These are phyloP conservation scores for Aspergillus oerlinghausenensis DNA, from an alignment of 2,329 filamentous ascomycete species.

Conservation along the genomic window DNA sequence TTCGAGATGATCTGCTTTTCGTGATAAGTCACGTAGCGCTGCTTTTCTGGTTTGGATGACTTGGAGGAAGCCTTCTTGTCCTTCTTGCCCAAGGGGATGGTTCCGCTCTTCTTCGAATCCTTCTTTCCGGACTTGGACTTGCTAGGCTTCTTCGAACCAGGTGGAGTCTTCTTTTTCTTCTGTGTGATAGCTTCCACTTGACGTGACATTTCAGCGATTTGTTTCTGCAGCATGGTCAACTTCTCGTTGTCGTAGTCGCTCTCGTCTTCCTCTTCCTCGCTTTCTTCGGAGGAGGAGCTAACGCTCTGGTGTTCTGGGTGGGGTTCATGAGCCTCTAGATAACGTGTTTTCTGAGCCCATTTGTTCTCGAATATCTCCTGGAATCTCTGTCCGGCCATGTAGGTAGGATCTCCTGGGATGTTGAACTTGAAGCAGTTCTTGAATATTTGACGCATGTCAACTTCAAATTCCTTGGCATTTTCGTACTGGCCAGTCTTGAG, in stretches of 20 bases:
- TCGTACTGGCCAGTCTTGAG: constrained; percentile 74
- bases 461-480: constrained; percentile 78
- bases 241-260: constrained; percentile 61
- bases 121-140: constrained; percentile 23
- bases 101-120: constrained; percentile 36
- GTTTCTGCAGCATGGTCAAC: constrained; percentile 62
- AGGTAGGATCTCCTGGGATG: constrained; percentile 68
- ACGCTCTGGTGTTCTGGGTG: constrained; percentile 61
- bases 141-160: constrained; percentile 47
- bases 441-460: constrained; percentile 77
- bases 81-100: constrained; percentile 53
- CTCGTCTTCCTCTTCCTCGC: constrained; percentile 67
- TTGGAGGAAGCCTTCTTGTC: constrained; percentile 43
- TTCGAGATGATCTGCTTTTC: constrained; percentile 92
- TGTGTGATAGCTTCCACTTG: constrained; percentile 53
- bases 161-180: constrained; percentile 58
- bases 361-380: constrained; percentile 70
- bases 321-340: constrained; percentile 71
- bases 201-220: constrained; percentile 70
- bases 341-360: constrained; percentile 74
- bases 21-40: constrained; percentile 64
- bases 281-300: constrained; percentile 63
- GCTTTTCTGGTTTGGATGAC: constrained; percentile 45
- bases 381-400: constrained; percentile 65
- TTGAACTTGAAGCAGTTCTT: constrained; percentile 94